Evolutionary conservation across 352 stramenopile genomes (phyloP), one percentile per base, ranked within the genome.

Genomic region (Lagenidium giganteum): DNA sequence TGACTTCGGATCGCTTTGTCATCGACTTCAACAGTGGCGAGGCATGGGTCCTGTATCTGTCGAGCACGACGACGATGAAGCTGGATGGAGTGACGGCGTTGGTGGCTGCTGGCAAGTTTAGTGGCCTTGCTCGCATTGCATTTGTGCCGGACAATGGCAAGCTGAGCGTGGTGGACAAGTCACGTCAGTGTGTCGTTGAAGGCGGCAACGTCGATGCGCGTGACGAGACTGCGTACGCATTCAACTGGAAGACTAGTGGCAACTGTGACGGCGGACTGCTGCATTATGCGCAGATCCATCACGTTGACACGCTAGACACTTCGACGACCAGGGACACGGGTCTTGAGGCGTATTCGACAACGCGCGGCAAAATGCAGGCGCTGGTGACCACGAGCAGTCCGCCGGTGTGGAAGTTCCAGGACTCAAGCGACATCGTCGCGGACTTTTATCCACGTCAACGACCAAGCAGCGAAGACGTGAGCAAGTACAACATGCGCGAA

Each of bases 201-300:
- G 64, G 71, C 4, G 58, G 67, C 8, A 45, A 66, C 8, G 59
- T 83, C 27, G 57, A 75, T 29, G 65, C 60, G 30, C 53, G 63
- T 25, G 64, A 74, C 33, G 63, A 71, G 35, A 53, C 47, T 33
- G 43, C 63, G 14, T 84, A 87, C 45, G 57, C 58, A 22, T 84
- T 76, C 44, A 61, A 70, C 39, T 85, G 70, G 65, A 58, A 78
- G 40, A 83, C 64, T 17, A 74, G 52, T 22, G 76, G 76, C 8
- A 45, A 69, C 42, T 88, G 76, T 34, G 13, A 27, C n/a, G 31
- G 36, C 5, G 72, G 70, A 1, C 46, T 88, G 40, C 61, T 88
- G 13, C 76, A 88, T 54, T 88, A 80, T 47, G 64, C 62, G 0
- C 61, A 75, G 22, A 47, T 70, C 3, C 76, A 89, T 49, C 76